Percentiles rank a stretch among this genome's conserved stretches.
phyloP scores from a whole-genome alignment of 768 basidiomycete species.

The Phylloporus rhodoxanthus region DNA sequence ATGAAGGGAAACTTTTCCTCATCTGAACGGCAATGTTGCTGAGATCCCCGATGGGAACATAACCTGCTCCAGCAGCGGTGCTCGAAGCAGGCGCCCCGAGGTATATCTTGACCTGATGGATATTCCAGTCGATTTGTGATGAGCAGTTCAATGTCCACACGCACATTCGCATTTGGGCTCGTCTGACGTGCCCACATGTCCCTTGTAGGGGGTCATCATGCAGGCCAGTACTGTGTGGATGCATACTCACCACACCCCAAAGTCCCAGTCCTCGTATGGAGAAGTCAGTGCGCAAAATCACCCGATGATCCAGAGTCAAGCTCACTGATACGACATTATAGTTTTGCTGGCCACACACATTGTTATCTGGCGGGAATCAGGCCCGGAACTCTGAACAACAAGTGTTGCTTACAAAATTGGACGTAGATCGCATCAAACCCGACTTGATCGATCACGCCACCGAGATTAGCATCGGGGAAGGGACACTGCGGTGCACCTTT shows the following conservation, averaged over 20 bases:
- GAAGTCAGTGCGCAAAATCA: not conserved
- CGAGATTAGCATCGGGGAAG: constrained; percentile 60
- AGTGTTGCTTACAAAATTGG: constrained; percentile 44
- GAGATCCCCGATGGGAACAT: constrained; percentile 30
- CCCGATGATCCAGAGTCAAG: not conserved
- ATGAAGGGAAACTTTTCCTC: constrained; percentile 37
- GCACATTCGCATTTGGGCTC: constrained; percentile 38
- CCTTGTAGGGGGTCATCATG: constrained; percentile 27
- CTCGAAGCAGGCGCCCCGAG: constrained; percentile 39
- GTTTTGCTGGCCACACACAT: constrained; percentile 40
- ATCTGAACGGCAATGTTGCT: constrained; percentile 30
- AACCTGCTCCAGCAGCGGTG: constrained; percentile 39
- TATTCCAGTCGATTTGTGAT: constrained; percentile 3
- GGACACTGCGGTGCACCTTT: constrained; percentile 44
- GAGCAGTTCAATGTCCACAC: constrained; percentile 2
- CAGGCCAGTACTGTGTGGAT: not conserved
- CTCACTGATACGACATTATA: constrained; percentile 51
- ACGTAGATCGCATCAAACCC: constrained; percentile 71
- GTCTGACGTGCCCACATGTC: constrained; percentile 40
- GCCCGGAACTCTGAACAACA: not conserved
- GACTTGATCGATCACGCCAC: constrained; percentile 53
- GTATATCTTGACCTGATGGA: constrained; percentile 35
- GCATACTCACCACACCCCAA: constrained; percentile 27
- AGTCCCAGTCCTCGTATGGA: constrained; percentile 41
- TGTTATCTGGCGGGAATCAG: constrained; percentile 33